Percentiles rank a stretch among this genome's conserved stretches.
Conservation (phyloP, 2,329 filamentous ascomycete genomes). For the Hymenoscyphus linearis region DNA sequence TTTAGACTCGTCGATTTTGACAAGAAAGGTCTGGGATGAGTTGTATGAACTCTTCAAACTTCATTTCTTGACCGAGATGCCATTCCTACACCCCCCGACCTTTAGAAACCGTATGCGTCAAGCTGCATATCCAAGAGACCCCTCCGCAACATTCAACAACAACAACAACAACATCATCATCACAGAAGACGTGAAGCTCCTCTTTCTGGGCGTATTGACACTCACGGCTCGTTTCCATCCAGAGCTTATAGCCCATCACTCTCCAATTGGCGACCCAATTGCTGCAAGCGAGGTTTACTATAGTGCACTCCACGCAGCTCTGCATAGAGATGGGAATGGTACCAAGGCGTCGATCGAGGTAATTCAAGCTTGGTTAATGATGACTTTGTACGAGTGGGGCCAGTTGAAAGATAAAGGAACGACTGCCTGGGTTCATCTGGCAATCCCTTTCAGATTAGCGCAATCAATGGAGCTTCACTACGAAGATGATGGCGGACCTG, state of each 20-base stretch:
- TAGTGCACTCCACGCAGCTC: conserved; percentile 48
- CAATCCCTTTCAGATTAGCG: conserved; percentile 53
- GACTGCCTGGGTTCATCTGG: conserved; percentile 62
- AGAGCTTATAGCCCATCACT: conserved; percentile 48
- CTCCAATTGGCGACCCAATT: conserved; percentile 40
- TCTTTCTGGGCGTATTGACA: conserved; percentile 62
- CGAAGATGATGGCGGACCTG: conserved; percentile 39
- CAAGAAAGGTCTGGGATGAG: conserved; percentile 60
- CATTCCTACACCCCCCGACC: conserved; percentile 63
- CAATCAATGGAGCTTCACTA: conserved; percentile 57
- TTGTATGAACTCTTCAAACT: conserved; percentile 65
- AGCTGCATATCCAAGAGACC: conserved; percentile 34
- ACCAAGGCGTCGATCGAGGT: conserved; percentile 52
- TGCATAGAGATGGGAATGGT: conserved; percentile 36
- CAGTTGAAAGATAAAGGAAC: conserved; percentile 48
- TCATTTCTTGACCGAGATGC: conserved; percentile 67
- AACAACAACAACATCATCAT: too few species aligned
- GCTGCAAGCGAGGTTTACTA: conserved; percentile 62
- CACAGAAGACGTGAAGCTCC: conserved; percentile 45
- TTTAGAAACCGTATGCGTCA: conserved; percentile 50
- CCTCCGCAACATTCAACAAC: conserved; percentile 20
- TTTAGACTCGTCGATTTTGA: conserved; percentile 56
- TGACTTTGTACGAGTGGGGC: conserved; percentile 68
- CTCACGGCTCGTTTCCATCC: conserved; percentile 65
- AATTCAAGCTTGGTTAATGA: conserved; percentile 64